Base-by-base conservation (phyloP, 169 alveolate genomes). In the Babesia ovata region DNA sequence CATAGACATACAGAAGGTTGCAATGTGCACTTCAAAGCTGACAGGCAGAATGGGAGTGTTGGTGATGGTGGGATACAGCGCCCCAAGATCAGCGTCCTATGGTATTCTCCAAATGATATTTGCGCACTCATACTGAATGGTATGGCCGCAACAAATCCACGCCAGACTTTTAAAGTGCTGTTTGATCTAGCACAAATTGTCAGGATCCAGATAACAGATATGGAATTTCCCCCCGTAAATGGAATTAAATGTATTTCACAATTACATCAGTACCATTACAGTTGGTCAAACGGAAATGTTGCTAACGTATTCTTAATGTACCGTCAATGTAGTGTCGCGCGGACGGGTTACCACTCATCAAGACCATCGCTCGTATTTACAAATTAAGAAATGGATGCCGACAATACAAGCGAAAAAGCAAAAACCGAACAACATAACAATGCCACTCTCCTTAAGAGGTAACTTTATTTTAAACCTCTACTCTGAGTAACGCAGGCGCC, bases 121-220 rank as follows among this genome's bases (percentile, higher is more conserved):
- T 44, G 63, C 82, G 65, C 19, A 73, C 22, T 13, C 84, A 74
- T 52, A 57, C 16, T 6, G 21, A 44, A 29, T 74, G 81, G n/a
- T 74, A 84, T 19, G 45, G 7, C 11, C 77, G 77, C 75, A 22
- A 52, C 14, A 52, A 54, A 0, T 16, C 54, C 28, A 42, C n/a
- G 69, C 7, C n/a, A 21, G 50, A 24, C 6, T 69, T 42, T 22
- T 28, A 56, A 49, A 49, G 19, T 19, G 63, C 77, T 11, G 2
- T 83, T 13, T 62, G 85, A 70, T 44, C 44, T 0, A 46, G 85
- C 42, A 75, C 49, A 24, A 63, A 63, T 50, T 75, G 85, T 60
- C 33, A 52, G 21, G 4, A 66, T 22, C 52, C 4, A 4, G 66
- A 58, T 0, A 58, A 22, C 6, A 33, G 39, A 33, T 33, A 33